Evolutionary conservation across 176 grass and related monocot genomes (phyloP).

Genomic region (Dendrocalamus sinicus): DNA sequence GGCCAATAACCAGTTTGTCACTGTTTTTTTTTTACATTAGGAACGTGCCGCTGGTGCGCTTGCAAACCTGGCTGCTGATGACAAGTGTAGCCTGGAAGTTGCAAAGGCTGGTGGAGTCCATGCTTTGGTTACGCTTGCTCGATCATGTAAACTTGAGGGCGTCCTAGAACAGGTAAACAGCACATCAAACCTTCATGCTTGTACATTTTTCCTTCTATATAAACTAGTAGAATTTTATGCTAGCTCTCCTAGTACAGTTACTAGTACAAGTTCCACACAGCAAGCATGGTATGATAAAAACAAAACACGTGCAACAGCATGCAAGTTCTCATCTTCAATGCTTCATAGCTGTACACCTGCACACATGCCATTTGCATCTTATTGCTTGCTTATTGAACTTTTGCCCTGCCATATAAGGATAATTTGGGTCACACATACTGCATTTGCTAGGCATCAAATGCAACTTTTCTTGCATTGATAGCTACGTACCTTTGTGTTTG

Average conservation of each 20-base stretch:
- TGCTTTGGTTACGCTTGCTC: conserved; percentile 95
- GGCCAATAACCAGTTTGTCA: conserved; percentile 21
- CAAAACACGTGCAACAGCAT: conserved; percentile 24
- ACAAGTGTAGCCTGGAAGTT: conserved; percentile 98
- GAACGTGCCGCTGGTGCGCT: conserved; percentile 97
- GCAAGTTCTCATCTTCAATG: conserved; percentile 23
- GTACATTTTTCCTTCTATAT: conserved; percentile 18
- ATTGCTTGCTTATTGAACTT: conserved; percentile 39
- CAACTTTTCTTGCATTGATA: conserved; percentile 28
- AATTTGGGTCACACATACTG: conserved; percentile 18
- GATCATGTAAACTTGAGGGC: conserved; percentile 89
- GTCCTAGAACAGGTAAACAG: conserved; percentile 85
- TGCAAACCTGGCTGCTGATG: conserved; percentile 97
- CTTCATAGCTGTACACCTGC: background rate
- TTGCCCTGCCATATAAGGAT: conserved; percentile 23
- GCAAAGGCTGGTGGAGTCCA: conserved; percentile 92
- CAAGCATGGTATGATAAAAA: conserved; percentile 21
- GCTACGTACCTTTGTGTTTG: conserved; percentile 19
- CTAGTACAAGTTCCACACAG: background rate
- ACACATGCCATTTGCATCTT: conserved; percentile 11
- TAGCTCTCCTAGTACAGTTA: conserved; percentile 7
- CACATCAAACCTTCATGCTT: conserved; percentile 27
- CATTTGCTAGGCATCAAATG: conserved; percentile 10
- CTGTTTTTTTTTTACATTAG: conserved; percentile 56
- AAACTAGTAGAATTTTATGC: conserved; percentile 13